A percentile compares a stretch with the other conserved stretches of the same genome.
These are phyloP conservation scores for Reticulascus tulasneorum DNA, from an alignment of 2,329 filamentous ascomycete species.

Conservation along the genomic window DNA sequence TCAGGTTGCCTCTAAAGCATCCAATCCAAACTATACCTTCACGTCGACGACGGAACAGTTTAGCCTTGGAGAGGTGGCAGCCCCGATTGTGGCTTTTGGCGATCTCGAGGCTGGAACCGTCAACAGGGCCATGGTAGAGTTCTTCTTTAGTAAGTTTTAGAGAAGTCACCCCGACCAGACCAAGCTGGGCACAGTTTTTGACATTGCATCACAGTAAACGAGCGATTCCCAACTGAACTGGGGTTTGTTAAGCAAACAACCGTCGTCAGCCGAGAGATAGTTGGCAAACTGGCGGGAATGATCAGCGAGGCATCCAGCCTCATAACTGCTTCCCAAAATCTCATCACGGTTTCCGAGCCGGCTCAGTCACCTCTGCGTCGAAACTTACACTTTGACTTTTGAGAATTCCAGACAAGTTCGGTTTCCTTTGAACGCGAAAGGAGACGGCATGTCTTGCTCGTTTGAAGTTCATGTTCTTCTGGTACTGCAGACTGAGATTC, in stretches of 20 bases:
- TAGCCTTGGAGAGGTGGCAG: slow-evolving; percentile 45
- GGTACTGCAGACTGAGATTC: no score
- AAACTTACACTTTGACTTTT: slow-evolving; percentile 5
- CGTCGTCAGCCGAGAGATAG: slow-evolving; percentile 2
- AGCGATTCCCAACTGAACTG: slow-evolving; percentile 8
- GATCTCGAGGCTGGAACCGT: slow-evolving; percentile 35
- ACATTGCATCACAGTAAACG: slow-evolving; percentile 3
- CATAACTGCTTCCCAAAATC: background rate
- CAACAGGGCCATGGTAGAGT: slow-evolving; percentile 34
- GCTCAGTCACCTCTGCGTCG: background rate
- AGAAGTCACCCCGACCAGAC: background rate
- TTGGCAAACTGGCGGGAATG: slow-evolving; percentile 5
- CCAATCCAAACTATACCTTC: slow-evolving; percentile 46
- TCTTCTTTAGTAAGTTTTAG: slow-evolving; percentile 38
- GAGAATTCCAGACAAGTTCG: no score
- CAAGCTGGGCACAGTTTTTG: no score
- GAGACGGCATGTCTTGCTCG: no score
- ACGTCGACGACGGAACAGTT: slow-evolving; percentile 36
- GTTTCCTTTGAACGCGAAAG: no score
- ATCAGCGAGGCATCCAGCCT: slow-evolving; percentile 4
- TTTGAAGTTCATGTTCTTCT: no score
- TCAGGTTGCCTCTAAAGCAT: slow-evolving; percentile 37
- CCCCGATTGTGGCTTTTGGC: slow-evolving; percentile 47
- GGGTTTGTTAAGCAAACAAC: slow-evolving; percentile 6
- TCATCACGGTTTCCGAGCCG: no score